phyloP scores from a whole-genome alignment of 2,329 filamentous ascomycete species.

The Colletotrichum spaethianum region DNA sequence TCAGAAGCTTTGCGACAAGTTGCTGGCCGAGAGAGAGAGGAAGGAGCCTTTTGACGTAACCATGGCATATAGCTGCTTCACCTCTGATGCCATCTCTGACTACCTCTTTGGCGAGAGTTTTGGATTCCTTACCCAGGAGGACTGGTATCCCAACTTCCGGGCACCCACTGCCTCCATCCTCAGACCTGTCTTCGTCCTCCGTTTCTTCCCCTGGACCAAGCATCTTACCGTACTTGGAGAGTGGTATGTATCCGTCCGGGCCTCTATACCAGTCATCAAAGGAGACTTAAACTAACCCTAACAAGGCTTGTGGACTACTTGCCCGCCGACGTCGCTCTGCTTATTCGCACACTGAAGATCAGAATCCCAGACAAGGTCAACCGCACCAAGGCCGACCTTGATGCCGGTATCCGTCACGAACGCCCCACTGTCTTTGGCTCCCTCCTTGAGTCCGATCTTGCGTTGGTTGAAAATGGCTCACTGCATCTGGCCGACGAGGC shows the following conservation, averaged over 20 bases:
- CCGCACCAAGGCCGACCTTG: slow-evolving; percentile 39
- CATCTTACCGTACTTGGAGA: slow-evolving; percentile 36
- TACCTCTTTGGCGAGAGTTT: slow-evolving; percentile 56
- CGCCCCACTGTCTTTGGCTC: slow-evolving; percentile 41
- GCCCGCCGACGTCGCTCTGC: slow-evolving; percentile 37
- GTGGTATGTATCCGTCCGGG: slow-evolving; percentile 16
- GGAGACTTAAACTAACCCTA: background rate
- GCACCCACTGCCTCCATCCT: slow-evolving; percentile 42
- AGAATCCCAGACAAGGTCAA: slow-evolving; percentile 39
- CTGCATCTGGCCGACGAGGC: slow-evolving; percentile 40
- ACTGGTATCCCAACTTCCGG: slow-evolving; percentile 54
- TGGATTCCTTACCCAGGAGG: slow-evolving; percentile 51
- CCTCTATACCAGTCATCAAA: background rate
- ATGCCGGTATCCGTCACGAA: slow-evolving; percentile 40
- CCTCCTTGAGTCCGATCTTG: slow-evolving; percentile 41
- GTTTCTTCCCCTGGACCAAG: slow-evolving; percentile 46
- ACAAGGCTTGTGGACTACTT: slow-evolving; percentile 39
- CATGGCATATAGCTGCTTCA: slow-evolving; percentile 56
- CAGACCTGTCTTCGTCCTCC: slow-evolving; percentile 44
- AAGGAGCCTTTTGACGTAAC: slow-evolving; percentile 50
- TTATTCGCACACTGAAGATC: slow-evolving; percentile 40
- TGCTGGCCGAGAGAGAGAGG: slow-evolving; percentile 46
- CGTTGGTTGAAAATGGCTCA: slow-evolving; percentile 30
- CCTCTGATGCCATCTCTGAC: slow-evolving; percentile 54
- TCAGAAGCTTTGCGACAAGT: slow-evolving; percentile 49